These are phyloP conservation scores for Pseudogymnoascus sp. DNA, from an alignment of 2,329 filamentous ascomycete species.

Conservation along the genomic window DNA sequence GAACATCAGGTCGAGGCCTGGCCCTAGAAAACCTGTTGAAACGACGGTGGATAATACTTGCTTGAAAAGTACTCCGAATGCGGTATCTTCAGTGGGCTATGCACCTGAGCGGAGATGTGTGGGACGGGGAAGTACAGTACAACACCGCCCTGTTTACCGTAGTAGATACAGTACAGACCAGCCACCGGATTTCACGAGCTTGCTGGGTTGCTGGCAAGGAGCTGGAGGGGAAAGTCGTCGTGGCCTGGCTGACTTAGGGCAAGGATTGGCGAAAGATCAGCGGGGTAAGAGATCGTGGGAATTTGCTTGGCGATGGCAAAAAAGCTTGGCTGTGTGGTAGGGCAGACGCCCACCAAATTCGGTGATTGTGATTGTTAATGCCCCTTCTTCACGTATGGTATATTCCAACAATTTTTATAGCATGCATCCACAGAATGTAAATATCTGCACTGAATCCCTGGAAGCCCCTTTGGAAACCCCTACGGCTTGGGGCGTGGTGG, in stretches of 20 bases:
- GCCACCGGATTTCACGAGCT: not conserved
- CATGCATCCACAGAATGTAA: not conserved
- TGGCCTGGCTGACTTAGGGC: not conserved
- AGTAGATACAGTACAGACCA: not conserved
- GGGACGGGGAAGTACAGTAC: not conserved
- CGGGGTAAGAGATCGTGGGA: not conserved
- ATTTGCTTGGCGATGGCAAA: not conserved
- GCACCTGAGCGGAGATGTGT: not conserved
- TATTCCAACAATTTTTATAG: not conserved
- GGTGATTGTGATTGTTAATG: not conserved
- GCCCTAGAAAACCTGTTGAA: not conserved
- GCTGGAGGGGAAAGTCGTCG: not conserved
- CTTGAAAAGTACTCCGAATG: not conserved
- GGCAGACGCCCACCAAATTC: not conserved
- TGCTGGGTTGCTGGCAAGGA: not conserved
- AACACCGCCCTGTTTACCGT: not conserved
- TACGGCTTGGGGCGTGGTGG: not conserved
- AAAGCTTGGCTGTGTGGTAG: constrained; percentile 3
- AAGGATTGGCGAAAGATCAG: not conserved
- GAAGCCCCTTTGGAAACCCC: not conserved
- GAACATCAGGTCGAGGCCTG: not conserved
- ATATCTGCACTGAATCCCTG: not conserved
- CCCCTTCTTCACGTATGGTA: not conserved
- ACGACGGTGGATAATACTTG: not conserved
- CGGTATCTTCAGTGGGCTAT: not conserved